Evolutionary conservation across 768 basidiomycete species (phyloP), one percentile per base, ranked within the genome.

Genomic region (Imleria badia): DNA sequence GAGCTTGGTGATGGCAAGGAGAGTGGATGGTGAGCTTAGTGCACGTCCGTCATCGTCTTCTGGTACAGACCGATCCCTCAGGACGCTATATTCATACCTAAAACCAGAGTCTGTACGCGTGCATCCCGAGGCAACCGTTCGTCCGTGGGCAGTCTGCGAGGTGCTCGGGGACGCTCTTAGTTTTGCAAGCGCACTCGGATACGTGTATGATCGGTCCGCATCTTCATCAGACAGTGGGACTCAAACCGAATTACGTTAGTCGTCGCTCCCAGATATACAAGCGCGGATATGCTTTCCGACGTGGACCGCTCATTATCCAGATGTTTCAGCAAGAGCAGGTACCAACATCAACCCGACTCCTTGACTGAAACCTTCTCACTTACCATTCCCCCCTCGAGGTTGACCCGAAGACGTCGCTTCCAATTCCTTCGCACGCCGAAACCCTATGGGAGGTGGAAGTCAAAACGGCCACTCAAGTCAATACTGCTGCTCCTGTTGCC

Each of bases 381-480:
- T 13, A 60, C 43, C 50, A 41, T 55, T 43, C 38, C 22, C 38
- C 22, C 35, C 19, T 41, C 53, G 41, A 93, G 89, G 80, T 87
- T 33, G 88, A 91, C 62, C 79, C 81, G 0, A 87, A 81, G 70
- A 90, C 88, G 6, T 85, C 85, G 49, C 82, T 85, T 59, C 85
- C 88, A 0, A 85, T 85, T 42, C 85, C 87, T 35, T 87, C 87
- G n/a, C 87, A 89, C 51, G 72, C 83, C 9, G 89, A 89, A 60
- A 89, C 89, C 0, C 76, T 90, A 6, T 94, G 91, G 91, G 87
- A 92, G 66, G 89, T 94, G 35, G 88, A 93, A 73, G 90, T 91
- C 46, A 91, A 89, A 68, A 91, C 91, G 1, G 87, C 89, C 3
- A 76, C 78, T 3, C 91, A 91, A 7, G 83, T 89, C 41, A 82